Evolutionary conservation across 768 basidiomycete species (phyloP), one percentile per base, ranked within the genome.

Genomic region (Pilatotrama ljubarskyi): DNA sequence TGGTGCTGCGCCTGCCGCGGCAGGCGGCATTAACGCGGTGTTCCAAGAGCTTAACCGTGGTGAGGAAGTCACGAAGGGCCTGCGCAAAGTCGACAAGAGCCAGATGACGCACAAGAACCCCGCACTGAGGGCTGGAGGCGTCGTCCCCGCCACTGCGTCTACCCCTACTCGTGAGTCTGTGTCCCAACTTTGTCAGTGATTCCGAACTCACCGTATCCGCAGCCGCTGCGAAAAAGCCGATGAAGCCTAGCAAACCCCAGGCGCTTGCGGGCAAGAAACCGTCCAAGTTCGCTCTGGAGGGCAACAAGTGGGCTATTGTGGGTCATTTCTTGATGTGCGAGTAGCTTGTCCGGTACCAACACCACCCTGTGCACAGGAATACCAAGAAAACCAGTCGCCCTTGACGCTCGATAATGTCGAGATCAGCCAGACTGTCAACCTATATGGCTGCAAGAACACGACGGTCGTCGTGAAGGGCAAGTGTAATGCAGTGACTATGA

Each of bases 101-200:
- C 90, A 98, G 73, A 95, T 96, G 95, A 98, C 95, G 3, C 97
- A 99, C 79, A 98, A 99, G 81, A 98, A 99, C 69, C 96, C 97
- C 0, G 82, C 86, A 10, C 75, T 99, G 37, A 78, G 97, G 29
- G 84, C 79, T 15, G 63, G 76, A 14, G 74, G 76, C 35, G 73
- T 75, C 22, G 91, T 78, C 66, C 86, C 80, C 69, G 80, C 72
- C 67, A 73, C 56, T 17, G 49, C 59, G 17, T 57, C 66, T 14
- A 7, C 50, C 8, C 29, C 69, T 3, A 29, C 68, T 18, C 18
- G 67, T 65, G 56, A 52, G 66, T 43, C 36, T 58, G 4, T 11
- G 1, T 15, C 4, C 6, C 20, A 11, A 29, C 17, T 1, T 22
- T 51, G 8, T 20, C 50, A 14, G 8, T 42, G 22, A 36, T 26